Base-by-base conservation (phyloP, 192 early-diverging fungal genomes). In the Pecoramyces ruminantium region DNA sequence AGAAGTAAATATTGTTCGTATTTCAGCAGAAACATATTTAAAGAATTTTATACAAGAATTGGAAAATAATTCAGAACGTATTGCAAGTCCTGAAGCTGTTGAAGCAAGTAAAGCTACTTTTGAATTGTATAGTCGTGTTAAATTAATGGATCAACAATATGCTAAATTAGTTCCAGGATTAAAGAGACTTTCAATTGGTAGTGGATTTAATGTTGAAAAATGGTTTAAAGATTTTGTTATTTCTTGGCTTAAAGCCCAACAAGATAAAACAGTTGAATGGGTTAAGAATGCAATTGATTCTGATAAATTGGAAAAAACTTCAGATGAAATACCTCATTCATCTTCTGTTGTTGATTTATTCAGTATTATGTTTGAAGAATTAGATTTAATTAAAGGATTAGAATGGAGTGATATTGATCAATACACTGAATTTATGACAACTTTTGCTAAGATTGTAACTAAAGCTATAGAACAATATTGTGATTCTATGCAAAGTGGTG, bases 331-430 rank as follows among this genome's bases (percentile, higher is more conserved):
- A 77, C 79, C 88, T 29, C 87, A 92, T 83, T 95, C 94, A 3
- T 90, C 92, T 9, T 95, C 94, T 4, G 90, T 94, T 34, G 86
- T 92, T 27, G 93, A 96, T 83, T 80, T 96, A 11, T 96, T 95
- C 84, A 89, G 90, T n/a, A 90, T 89, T 78, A 94, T 94, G 84
- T 88, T 93, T 80, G 87, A 89, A 79, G 91, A 92, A 9, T 81
- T 94, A 78, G 88, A 89, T 25, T 95, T 93, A 81, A 82, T 95
- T 16, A 88, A 90, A 67, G 87, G 89, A 78, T 80, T 96, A 42
- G 86, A 91, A 58, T 93, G 89, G 88, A 88, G 87, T 14, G 88
- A 93, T 78, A 84, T 88, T 18, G 83, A 83, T 25, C 90, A 92
- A 80, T 81, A 86, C 38, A 91, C 93, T 29, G 85, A 86, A 8